phyloP scores from a whole-genome alignment of 306 rosid genomes.

The Erythrophleum fordii region DNA sequence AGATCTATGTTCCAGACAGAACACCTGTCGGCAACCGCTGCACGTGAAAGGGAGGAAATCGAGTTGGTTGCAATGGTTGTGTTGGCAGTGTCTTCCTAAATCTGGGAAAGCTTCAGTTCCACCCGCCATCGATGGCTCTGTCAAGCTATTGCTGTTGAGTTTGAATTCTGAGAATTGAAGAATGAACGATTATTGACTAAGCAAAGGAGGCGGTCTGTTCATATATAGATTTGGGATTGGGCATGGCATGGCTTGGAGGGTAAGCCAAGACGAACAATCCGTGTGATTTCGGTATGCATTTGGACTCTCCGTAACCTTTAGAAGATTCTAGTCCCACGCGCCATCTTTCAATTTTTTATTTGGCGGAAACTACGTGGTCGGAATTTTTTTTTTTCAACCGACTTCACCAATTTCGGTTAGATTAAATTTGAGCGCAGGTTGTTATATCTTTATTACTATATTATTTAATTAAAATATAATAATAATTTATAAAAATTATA shows the following conservation, averaged over 20 bases:
- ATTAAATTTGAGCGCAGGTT: too few species aligned
- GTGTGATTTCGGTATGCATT: background rate
- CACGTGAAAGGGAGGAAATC: conserved; percentile 93
- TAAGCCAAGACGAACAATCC: background rate
- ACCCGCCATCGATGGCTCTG: conserved; percentile 59
- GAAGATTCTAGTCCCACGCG: background rate
- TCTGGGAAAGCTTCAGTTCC: conserved; percentile 97
- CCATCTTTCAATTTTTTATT: background rate
- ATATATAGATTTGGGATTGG: background rate
- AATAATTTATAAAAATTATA: too few species aligned
- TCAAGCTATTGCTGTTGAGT: background rate
- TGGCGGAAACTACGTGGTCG: background rate
- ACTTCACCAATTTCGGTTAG: too few species aligned
- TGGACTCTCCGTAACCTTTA: background rate
- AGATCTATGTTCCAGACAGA: conserved; percentile 83
- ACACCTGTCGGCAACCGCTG: conserved; percentile 70
- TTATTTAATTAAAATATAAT: too few species aligned
- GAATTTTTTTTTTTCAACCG: background rate
- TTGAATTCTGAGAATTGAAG: background rate
- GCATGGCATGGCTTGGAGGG: background rate
- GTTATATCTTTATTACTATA: too few species aligned
- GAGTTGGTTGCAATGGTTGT: conserved; percentile 68
- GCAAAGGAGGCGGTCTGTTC: background rate
- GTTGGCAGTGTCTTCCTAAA: conserved; percentile 85
- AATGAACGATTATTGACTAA: background rate